Evolutionary conservation across 1,139 yeast species (phyloP), one percentile per base, ranked within the genome.

Genomic region (Geotrichum klebahnii): DNA sequence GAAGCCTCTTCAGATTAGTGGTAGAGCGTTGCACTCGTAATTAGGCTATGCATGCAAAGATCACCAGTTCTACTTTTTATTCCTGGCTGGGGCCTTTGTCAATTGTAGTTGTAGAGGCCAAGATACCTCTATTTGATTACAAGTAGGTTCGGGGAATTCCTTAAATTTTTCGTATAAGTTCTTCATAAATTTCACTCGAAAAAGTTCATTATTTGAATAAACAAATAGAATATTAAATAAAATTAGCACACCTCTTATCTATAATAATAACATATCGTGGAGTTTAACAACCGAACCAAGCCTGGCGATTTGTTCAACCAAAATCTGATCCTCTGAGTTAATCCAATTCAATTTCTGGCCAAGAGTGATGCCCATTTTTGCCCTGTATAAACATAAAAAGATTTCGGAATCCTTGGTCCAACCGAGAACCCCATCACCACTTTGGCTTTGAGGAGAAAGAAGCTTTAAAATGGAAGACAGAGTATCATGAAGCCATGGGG

Each of bases 351-450:
- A 33, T 5, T 20, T 22, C 23, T 23, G 51, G 2, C 46, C 44
- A 9, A 53, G 33, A 10, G 26, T 32, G 10, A 45, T 33, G n/a
- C 36, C 49, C n/a, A 38, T 16, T 22, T 51, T 28, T 26, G 56
- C 50, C 31, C 52, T 53, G 48, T 48, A 50, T 5, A 56, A 32
- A 2, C 46, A 49, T 26, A 44, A 32, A 45, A 54, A 59, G 1
- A 58, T 31, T 5, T 58, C 57, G n/a, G 58, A 53, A 36, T 51
- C 50, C 32, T 59, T 60, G 2, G 64, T 51, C 76, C 76, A 72
- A 0, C 76, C 76, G 12, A 71, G 53, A 1, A 66, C 59, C 2
- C 66, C 67, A 55, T 72, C 76, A 5, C 38, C 14, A 1, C 61
- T 61, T 6, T 53, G 42, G 1, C 35, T 10, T 2, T 37, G 45